Evolutionary conservation across 805 yeast genomes (phyloP), one percentile per base, ranked within the genome.

Genomic region (Starmerella scarabaei): DNA sequence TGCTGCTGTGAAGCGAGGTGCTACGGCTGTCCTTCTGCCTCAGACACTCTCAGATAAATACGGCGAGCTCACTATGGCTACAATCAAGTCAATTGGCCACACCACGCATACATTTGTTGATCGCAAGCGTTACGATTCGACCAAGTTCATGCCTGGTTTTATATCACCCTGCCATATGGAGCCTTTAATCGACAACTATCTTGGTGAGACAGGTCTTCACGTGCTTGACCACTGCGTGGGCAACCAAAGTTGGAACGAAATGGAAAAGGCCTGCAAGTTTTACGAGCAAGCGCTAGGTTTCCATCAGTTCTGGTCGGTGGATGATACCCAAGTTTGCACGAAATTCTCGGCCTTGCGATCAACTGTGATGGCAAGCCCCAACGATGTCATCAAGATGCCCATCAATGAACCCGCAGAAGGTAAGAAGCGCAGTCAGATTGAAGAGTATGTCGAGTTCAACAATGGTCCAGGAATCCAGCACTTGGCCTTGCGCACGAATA

Each of bases 391-490:
- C 47, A 80, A 80, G 56, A 75, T 83, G 74, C 93, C 94, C 14
- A 71, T 83, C 36, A 83, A 82, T 58, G 93, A 83, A 57, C 94
- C 94, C 0, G 88, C 84, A 0, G 56, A 63, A 36, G 83, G 86
- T 1, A 56, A 63, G 31, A 69, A 69, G 54, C 72, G 66, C 53
- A 75, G 86, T 3, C 94, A 83, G 54, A 77, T 83, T 43, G 93
- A 82, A 58, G 94, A 83, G 58, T 83, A 78, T 54, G 59, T 78
- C 47, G 79, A 76, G 38, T 83, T 65, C 53, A 69, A 81, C 56
- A 71, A 72, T 35, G 93, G 94, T 0, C 80, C 93, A 0, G 94
- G 94, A 3, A 71, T 84, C 27, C 94, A 83, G 60, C 94, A 83
- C 54, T 63, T 83, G 52, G 94, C 94, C 0, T 56, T 83, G 19